Base-by-base conservation (phyloP, 345 rosid species). In the Corchorus capsularis region DNA sequence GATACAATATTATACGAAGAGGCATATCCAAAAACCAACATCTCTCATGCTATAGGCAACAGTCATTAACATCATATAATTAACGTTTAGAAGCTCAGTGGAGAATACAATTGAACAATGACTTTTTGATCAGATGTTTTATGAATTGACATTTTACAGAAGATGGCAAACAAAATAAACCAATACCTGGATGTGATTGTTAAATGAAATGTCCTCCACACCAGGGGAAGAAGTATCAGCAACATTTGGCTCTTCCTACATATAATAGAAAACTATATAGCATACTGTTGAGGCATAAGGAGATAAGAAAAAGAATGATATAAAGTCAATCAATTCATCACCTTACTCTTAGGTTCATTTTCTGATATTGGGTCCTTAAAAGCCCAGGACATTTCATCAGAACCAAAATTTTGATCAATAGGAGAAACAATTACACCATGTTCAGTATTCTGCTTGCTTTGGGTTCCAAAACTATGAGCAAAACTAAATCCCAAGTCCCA, bases 371-470 rank as follows among this genome's bases (percentile, higher is more conserved):
- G 61, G 76, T 81, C 86, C 75, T 82, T 82, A 73, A 84, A 90
- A n/a, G 76, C 85, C 94, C 91, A 88, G 15, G 80, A 82, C 57
- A 77, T 77, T 79, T 75, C 86, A 35, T 65, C 83, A 77, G 79
- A 66, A 73, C 35, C 68, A 75, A 76, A 41, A 59, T 72, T 69
- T 53, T 75, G 81, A 62, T 69, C 72, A 62, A 62, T 72, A 27
- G 78, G 47, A 47, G 81, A 79, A 53, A 77, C 83, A 74, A 60
- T 63, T 11, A 50, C 70, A 22, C 69, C 69, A 32, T 68, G 81
- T 71, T 73, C 62, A 1, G 27, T 75, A 43, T 84, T 76, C 20
- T 20, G 77, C 77, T 68, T 67, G 54, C 19, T 86, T 68, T 80
- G 75, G 57, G 73, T 27, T 68, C 69, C 54, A 49, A 79, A 67